phyloP scores from a whole-genome alignment of 345 rosid species.

The Limnanthes douglasii region DNA sequence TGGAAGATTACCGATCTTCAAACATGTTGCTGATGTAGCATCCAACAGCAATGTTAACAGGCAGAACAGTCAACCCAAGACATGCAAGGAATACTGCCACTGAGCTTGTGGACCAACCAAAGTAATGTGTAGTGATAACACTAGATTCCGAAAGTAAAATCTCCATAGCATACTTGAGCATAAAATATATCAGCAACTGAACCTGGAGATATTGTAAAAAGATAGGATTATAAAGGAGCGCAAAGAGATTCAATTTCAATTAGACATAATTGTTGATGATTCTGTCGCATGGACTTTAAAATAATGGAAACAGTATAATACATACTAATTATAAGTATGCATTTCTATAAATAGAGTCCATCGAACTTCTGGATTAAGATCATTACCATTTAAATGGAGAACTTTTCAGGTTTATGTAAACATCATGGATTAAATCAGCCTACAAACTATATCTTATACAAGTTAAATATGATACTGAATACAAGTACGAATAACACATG shows the following conservation, averaged over 20 bases:
- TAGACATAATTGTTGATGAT: no score
- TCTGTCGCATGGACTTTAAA: no score
- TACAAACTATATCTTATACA: no score
- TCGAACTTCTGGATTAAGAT: no score
- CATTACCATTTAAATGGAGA: no score
- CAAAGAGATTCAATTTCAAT: neutral
- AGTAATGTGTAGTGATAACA: slow-evolving; percentile 72
- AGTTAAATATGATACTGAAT: no score
- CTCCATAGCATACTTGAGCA: slow-evolving; percentile 94
- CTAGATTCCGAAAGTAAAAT: slow-evolving; percentile 89
- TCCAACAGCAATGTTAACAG: slow-evolving; percentile 77
- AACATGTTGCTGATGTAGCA: slow-evolving; percentile 93
- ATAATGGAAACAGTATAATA: no score
- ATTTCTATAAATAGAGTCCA: no score
- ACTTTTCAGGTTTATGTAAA: no score
- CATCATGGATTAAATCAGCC: no score
- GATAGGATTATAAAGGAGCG: neutral
- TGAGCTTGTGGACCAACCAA: slow-evolving; percentile 54
- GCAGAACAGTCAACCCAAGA: slow-evolving; percentile 87
- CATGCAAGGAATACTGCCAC: slow-evolving; percentile 84
- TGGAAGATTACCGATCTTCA: slow-evolving; percentile 59
- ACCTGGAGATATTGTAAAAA: slow-evolving; percentile 27
- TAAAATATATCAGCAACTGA: slow-evolving; percentile 87
- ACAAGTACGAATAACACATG: no score
- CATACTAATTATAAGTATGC: no score